Evolutionary conservation across 305 asterid genomes (phyloP).

Genomic region (Caryopteris hybrid): DNA sequence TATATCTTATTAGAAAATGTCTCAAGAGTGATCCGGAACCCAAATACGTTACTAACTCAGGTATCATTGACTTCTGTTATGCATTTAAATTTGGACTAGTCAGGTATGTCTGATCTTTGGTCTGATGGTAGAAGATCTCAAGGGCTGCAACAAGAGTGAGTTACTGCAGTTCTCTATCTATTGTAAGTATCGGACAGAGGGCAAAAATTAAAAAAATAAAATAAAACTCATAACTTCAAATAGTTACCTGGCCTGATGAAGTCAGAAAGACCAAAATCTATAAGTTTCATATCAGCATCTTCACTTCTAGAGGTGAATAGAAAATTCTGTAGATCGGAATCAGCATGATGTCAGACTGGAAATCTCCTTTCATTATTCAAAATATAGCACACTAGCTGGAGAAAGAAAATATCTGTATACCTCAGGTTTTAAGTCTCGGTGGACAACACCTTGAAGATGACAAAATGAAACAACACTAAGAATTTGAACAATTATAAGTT

Average conservation of each 20-base stretch:
- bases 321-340: constrained; percentile 58
- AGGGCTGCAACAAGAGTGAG: neutral
- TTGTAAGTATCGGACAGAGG: neutral
- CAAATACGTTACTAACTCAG: neutral
- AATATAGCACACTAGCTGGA: neutral
- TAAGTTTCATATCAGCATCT: constrained; percentile 90
- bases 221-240: neutral
- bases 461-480: constrained; percentile 88
- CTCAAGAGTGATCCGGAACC: neutral
- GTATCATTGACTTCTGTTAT: neutral
- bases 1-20: neutral
- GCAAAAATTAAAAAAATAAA: too few species aligned
- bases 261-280: constrained; percentile 96
- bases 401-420: constrained; percentile 24
- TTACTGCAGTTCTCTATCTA: neutral
- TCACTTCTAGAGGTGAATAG: constrained; percentile 77
- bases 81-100: neutral
- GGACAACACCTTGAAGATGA: constrained; percentile 96
- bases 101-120: neutral
- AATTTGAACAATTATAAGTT: constrained; percentile 76
- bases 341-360: neutral
- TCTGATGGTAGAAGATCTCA: neutral
- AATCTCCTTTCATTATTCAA: neutral
- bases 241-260: constrained; percentile 79
- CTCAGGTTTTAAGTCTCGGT: constrained; percentile 99